A percentile compares a stretch with the other conserved stretches of the same genome.
Conservation (phyloP, 192 early-diverging fungal genomes). For the Piromyces sp. region DNA sequence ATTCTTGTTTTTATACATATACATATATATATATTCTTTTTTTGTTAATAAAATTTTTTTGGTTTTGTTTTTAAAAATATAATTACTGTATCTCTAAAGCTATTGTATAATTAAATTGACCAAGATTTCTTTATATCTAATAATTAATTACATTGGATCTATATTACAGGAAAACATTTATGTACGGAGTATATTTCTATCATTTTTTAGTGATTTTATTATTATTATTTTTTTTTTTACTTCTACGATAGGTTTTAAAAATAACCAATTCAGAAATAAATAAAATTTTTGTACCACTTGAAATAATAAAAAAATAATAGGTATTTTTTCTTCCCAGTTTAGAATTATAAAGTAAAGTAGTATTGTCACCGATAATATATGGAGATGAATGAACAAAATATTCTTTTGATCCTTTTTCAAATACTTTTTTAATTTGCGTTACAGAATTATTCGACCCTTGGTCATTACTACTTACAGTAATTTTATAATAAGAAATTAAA, state of each 20-base stretch:
- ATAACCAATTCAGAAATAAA: neutral
- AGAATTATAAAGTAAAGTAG: neutral
- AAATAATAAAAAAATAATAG: neutral
- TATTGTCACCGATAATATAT: neutral
- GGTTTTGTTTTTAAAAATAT: no score
- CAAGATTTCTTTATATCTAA: no score
- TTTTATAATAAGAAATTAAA: neutral
- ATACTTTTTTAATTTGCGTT: neutral
- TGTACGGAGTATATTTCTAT: no score
- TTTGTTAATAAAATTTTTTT: no score
- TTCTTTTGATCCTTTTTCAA: neutral
- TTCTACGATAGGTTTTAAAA: neutral
- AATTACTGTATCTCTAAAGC: no score
- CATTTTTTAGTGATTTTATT: no score
- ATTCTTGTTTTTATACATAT: no score
- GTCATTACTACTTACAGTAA: neutral
- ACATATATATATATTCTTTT: no score
- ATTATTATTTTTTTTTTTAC: neutral
- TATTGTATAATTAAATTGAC: no score
- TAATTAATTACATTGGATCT: no score
- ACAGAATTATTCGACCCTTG: neutral
- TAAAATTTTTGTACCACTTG: neutral
- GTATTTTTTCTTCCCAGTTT: neutral
- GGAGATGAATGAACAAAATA: neutral
- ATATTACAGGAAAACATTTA: no score